These are phyloP conservation scores for Ascoidea asiatica DNA, from an alignment of 805 yeast genomes.

Conservation along the genomic window DNA sequence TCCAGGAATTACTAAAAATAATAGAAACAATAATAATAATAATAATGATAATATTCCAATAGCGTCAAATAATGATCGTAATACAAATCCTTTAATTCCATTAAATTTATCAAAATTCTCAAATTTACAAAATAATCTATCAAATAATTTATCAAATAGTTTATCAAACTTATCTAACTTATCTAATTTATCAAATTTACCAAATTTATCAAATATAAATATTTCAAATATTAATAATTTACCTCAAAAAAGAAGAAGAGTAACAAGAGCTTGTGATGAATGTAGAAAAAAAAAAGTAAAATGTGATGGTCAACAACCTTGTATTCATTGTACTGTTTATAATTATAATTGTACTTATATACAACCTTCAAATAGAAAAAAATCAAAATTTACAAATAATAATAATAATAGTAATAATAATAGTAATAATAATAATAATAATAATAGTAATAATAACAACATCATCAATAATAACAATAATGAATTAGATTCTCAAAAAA, in stretches of 20 bases:
- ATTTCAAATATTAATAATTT: too few relatives aligned
- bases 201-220: too few relatives aligned
- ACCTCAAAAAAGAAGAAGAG: slow-evolving; percentile 41
- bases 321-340: slow-evolving; percentile 77
- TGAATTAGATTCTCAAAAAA: too few relatives aligned
- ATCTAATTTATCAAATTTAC: too few relatives aligned
- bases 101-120: too few relatives aligned
- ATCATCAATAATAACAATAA: too few relatives aligned
- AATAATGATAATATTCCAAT: too few relatives aligned
- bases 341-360: slow-evolving; percentile 76
- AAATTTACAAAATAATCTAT: slow-evolving; percentile 2
- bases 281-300: slow-evolving; percentile 67
- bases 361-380: slow-evolving; percentile 54
- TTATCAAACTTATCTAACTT: not conserved
- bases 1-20: too few relatives aligned
- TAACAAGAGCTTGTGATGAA: slow-evolving; percentile 62
- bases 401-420: not conserved
- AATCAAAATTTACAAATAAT: slow-evolving; percentile 1
- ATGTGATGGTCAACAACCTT: slow-evolving; percentile 71
- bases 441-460: not conserved
- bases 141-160: slow-evolving; percentile 1
- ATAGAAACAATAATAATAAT: too few relatives aligned
- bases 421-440: not conserved
- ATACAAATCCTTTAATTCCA: too few relatives aligned
- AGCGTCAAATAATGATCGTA: too few relatives aligned